Percentiles rank a stretch among this genome's conserved stretches.
Conservation (phyloP, 2,329 filamentous ascomycete species). For the Trichoderma koningii region DNA sequence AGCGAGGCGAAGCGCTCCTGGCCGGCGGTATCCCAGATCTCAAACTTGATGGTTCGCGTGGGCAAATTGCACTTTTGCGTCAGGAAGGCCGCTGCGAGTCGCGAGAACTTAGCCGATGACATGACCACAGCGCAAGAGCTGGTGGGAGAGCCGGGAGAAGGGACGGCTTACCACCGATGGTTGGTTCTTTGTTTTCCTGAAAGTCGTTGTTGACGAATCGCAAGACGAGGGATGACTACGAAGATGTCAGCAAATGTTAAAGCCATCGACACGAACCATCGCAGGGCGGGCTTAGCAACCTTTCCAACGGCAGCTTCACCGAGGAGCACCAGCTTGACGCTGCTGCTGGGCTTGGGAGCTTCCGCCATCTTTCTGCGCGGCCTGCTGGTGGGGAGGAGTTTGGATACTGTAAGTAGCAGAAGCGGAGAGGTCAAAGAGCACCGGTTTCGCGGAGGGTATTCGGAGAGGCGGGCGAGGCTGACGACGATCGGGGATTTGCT, state of each 20-base stretch:
- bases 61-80: constrained; percentile 98
- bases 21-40: constrained; percentile 98
- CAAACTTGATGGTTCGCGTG: constrained; percentile 86
- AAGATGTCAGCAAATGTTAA: constrained; percentile 32
- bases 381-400: neutral
- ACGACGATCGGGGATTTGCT: constrained; percentile 15
- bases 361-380: constrained; percentile 42
- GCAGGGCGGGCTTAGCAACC: constrained; percentile 54
- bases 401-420: neutral
- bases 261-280: neutral
- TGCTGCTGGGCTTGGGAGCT: constrained; percentile 93
- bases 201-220: constrained; percentile 99
- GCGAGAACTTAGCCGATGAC: constrained; percentile 3
- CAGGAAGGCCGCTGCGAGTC: constrained; percentile 78
- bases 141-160: constrained; percentile 28
- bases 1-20: constrained; percentile 97
- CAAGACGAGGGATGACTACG: constrained; percentile 89
- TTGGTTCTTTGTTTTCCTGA: constrained; percentile 99
- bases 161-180: constrained; percentile 78
- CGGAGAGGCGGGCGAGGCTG: neutral
- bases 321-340: constrained; percentile 97
- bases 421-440: constrained; percentile 5
- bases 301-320: constrained; percentile 98
- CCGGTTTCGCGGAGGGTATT: neutral
- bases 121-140: neutral